phyloP scores from a whole-genome alignment of 495 filamentous ascomycete species.

The Penicilliopsis zonata region DNA sequence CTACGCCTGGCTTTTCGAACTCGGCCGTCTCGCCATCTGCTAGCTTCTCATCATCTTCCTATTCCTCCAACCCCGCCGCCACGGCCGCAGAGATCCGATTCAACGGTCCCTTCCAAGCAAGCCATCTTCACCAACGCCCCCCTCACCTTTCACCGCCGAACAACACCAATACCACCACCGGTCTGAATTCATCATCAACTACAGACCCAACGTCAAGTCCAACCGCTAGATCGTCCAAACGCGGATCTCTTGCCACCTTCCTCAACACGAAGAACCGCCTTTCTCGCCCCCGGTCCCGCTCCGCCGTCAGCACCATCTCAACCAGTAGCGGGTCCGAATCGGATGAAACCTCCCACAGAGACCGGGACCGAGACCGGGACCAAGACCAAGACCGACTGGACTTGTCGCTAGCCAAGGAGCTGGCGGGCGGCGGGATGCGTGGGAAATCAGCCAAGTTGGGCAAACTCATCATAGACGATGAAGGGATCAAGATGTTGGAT shows the following conservation, averaged over 20 bases:
- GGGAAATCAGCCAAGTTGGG: conserved; percentile 86
- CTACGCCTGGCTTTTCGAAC: conserved; percentile 12
- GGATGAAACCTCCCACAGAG: no score
- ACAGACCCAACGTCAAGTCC: not conserved
- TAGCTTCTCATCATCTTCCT: not conserved
- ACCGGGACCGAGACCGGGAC: conserved; percentile 6
- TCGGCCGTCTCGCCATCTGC: conserved; percentile 1
- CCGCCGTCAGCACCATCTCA: conserved; percentile 12
- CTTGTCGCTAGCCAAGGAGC: conserved; percentile 63
- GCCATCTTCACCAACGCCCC: conserved; percentile 20
- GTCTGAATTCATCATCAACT: conserved; percentile 15
- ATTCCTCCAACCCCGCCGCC: conserved; percentile 32
- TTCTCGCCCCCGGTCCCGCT: conserved; percentile 4
- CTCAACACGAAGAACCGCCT: conserved; percentile 2
- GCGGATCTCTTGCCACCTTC: conserved; percentile 2
- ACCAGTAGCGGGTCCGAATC: conserved; percentile 3
- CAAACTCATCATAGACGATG: conserved; percentile 81
- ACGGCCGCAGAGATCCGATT: conserved; percentile 76
- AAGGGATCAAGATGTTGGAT: conserved; percentile 93
- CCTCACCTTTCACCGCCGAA: no score
- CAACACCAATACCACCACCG: conserved; percentile 12
- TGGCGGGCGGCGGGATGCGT: conserved; percentile 66
- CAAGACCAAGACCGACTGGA: conserved; percentile 42
- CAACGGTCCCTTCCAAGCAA: conserved; percentile 55
- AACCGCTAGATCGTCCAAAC: conserved; percentile 2